Base-by-base conservation (phyloP, 1,139 yeast species). In the Kodamaea plutei region DNA sequence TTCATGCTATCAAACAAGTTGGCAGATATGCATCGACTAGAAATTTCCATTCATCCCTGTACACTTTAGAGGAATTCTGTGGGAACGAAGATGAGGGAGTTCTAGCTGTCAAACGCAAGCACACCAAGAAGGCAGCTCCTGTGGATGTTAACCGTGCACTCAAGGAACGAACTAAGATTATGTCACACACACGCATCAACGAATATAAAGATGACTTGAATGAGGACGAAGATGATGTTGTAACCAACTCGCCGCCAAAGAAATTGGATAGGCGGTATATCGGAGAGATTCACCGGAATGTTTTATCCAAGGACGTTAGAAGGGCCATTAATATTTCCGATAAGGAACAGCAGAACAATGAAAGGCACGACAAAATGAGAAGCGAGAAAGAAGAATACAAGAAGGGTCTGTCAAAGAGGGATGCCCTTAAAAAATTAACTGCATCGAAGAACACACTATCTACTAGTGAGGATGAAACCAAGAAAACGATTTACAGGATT, bases 201-300 rank as follows among this genome's bases (percentile, higher is more conserved):
- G 23, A 30, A 15, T 8, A 5, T 15, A 29, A 36, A 14, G 29
- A 27, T 18, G 44, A 36, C 22, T n/a, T n/a, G n/a, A 29, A 31
- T 7, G 35, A 33, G n/a, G 39, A 24, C 8, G 38, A 29, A 5
- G 25, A 19, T 4, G 37, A 27, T 6, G 31, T 30, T 8, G 25
- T 37, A 6, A 37, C 40, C 11, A 33, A 33, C 9, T 24, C 24
- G 8, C 36, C 35, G 8, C 33, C 39, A 9, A 33, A 32, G 27
- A 42, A 38, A 30, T 24, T 38, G 4, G 44, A 42, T 23, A 38
- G 27, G 28, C 29, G 36, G 16, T 44, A 36, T 25, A 36, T 31
- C 12, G 35, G 39, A 23, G 48, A 42, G n/a, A 23, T 44, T 8
- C 41, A 44, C 10, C 33, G 34, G 15, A 38, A 43, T 20, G 41